These are phyloP conservation scores for Phanerochaete sordida DNA, from an alignment of 768 basidiomycete genomes.

Conservation along the genomic window DNA sequence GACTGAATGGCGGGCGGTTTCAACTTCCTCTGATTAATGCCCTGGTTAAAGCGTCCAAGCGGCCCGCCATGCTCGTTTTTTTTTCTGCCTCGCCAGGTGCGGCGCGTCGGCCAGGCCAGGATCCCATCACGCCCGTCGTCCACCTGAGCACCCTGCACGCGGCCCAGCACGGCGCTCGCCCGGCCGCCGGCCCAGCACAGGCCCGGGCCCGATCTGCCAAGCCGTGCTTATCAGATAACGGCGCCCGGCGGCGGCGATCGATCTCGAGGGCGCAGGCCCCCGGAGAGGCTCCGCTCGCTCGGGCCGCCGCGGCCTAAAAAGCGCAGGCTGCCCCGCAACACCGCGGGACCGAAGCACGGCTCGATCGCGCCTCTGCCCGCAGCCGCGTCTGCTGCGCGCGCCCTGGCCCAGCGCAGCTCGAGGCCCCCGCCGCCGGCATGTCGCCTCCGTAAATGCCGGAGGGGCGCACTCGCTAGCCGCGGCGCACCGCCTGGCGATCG, in stretches of 20 bases:
- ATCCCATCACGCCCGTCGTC: neutral
- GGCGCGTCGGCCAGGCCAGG: neutral
- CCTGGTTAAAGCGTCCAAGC: slow-evolving; percentile 5
- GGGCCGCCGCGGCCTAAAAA: neutral
- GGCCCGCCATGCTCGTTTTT: no score
- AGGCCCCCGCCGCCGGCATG: neutral
- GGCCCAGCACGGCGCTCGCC: neutral
- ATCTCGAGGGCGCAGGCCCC: neutral
- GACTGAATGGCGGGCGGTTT: neutral
- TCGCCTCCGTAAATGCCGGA: neutral
- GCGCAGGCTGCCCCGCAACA: neutral
- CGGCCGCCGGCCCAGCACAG: neutral
- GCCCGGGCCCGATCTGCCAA: neutral
- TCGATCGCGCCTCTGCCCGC: neutral
- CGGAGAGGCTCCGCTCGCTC: neutral
- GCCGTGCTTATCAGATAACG: neutral
- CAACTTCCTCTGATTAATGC: slow-evolving; percentile 2
- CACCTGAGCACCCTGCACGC: neutral
- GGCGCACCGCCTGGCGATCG: no score
- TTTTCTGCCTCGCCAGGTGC: no score
- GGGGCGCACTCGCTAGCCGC: no score
- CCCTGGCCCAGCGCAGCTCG: no score
- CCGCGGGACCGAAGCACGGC: neutral
- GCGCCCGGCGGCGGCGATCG: neutral
- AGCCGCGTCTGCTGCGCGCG: neutral